Conservation (phyloP, 1,284 basidiomycete genomes). For the Lentinula novae-zelandiae region DNA sequence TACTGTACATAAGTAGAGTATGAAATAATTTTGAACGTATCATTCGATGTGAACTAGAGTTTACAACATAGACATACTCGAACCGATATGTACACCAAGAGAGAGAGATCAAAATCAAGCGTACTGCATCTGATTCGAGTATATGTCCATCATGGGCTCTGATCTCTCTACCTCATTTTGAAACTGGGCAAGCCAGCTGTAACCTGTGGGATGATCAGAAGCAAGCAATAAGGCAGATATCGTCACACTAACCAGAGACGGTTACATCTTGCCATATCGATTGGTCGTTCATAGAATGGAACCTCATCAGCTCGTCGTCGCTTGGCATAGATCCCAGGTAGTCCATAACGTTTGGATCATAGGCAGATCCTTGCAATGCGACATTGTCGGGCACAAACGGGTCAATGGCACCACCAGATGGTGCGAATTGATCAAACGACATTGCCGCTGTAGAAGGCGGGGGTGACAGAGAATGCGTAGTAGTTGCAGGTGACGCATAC, state of each 20-base stretch:
- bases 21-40: not conserved
- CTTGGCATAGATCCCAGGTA: slow-evolving; percentile 5
- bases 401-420: slow-evolving; percentile 16
- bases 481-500: slow-evolving; percentile 31
- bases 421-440: slow-evolving; percentile 48
- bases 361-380: slow-evolving; percentile 1
- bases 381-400: slow-evolving; percentile 8
- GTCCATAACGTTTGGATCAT: not conserved
- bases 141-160: not conserved
- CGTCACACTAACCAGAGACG: slow-evolving; percentile 6
- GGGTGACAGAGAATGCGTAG: slow-evolving; percentile 34
- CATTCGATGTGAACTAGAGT: not conserved
- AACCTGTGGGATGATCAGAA: slow-evolving; percentile 2
- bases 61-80: not conserved
- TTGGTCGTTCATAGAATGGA: slow-evolving; percentile 10
- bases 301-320: slow-evolving; percentile 11
- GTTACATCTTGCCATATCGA: slow-evolving; percentile 10
- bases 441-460: slow-evolving; percentile 36
- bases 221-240: not conserved
- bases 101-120: not conserved
- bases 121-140: slow-evolving; percentile 8
- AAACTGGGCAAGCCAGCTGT: slow-evolving; percentile 13
- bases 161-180: slow-evolving; percentile 15
- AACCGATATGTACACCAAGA: not conserved
- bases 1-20: not conserved